phyloP scores from a whole-genome alignment of 805 yeast species.

The Kluyveromyces nonfermentans region DNA sequence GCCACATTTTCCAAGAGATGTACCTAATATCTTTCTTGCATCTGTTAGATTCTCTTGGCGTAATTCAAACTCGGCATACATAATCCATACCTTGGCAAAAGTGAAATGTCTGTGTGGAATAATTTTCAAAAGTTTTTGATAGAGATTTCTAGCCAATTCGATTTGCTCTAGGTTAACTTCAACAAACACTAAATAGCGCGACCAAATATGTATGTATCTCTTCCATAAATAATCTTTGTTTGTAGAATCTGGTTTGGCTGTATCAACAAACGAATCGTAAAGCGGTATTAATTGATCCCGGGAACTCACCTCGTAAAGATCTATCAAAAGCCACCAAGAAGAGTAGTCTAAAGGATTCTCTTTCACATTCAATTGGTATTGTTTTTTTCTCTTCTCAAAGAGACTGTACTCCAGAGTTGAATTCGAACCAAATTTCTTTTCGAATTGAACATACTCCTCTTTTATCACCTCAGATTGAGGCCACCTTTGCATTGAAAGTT shows the following conservation, averaged over 20 bases:
- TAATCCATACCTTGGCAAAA: slow-evolving; percentile 66
- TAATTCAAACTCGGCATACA: slow-evolving; percentile 62
- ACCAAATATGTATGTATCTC: slow-evolving; percentile 62
- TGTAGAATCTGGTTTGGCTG: slow-evolving; percentile 21
- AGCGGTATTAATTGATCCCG: slow-evolving; percentile 7
- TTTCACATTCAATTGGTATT: slow-evolving; percentile 42
- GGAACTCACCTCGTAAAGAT: slow-evolving; percentile 37
- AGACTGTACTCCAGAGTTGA: slow-evolving; percentile 46
- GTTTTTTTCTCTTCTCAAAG: slow-evolving; percentile 42
- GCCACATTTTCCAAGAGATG: slow-evolving; percentile 59
- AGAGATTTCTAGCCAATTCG: slow-evolving; percentile 41
- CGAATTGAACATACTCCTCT: slow-evolving; percentile 45
- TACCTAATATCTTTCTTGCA: slow-evolving; percentile 66
- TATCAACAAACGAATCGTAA: slow-evolving; percentile 12
- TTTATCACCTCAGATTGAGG: slow-evolving; percentile 31
- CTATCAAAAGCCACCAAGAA: slow-evolving; percentile 72
- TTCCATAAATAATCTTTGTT: slow-evolving; percentile 48
- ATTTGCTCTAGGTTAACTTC: slow-evolving; percentile 42
- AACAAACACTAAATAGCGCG: slow-evolving; percentile 50
- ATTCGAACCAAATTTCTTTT: slow-evolving; percentile 52
- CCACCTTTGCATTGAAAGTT: slow-evolving; percentile 39
- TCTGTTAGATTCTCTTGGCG: slow-evolving; percentile 42
- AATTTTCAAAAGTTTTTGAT: slow-evolving; percentile 37
- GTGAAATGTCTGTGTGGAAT: slow-evolving; percentile 56
- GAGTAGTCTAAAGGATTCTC: slow-evolving; percentile 53